Base-by-base conservation (phyloP, 257 asterid genomes). In the Penstemon barbatus region DNA sequence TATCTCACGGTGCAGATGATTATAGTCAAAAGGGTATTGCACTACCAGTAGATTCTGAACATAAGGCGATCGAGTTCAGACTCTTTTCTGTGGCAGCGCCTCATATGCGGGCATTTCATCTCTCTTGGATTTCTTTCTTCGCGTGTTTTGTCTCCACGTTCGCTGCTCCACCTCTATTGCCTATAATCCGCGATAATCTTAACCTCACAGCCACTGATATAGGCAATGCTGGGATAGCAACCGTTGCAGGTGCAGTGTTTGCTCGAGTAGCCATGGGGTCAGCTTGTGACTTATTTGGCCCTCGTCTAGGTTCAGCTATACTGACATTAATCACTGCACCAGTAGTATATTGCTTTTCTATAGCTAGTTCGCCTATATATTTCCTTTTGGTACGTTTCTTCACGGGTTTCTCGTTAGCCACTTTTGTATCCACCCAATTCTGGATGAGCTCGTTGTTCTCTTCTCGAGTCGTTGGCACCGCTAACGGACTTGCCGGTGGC, bases 361-460 rank as follows among this genome's bases (percentile, higher is more conserved):
- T 80, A 0, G 79, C 80, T 8, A 15, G 65, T n/a, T 87, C 92
- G 1, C 36, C 93, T 0, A 15, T 12, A 10, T 42, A 88, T 0
- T 92, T 92, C 79, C 85, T 92, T 37, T 65, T 88, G 0, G 88
- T 67, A 4, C 84, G 98, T 0, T 92, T 92, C 65, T 83, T 92
- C 77, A 81, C 86, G 0, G 98, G 98, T 0, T 90, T 92, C 66
- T 90, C 96, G 0, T 72, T 92, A 0, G 91, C 95, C 0, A 89
- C 96, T 6, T 92, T 92, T 53, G 98, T 92, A 6, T 92, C 97
- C 0, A 88, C 96, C 0, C 98, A 92, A 37, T 92, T 84, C 70
- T 92, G 97, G 98, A 88, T 90, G 97, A 92, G 98, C 74, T 86
- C 97, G 5, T 57, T 92, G 79, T 92, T 92, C 75, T 76, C 81